Evolutionary conservation across 768 basidiomycete species (phyloP), one percentile per base, ranked within the genome.

Genomic region (Lentinula edodes): DNA sequence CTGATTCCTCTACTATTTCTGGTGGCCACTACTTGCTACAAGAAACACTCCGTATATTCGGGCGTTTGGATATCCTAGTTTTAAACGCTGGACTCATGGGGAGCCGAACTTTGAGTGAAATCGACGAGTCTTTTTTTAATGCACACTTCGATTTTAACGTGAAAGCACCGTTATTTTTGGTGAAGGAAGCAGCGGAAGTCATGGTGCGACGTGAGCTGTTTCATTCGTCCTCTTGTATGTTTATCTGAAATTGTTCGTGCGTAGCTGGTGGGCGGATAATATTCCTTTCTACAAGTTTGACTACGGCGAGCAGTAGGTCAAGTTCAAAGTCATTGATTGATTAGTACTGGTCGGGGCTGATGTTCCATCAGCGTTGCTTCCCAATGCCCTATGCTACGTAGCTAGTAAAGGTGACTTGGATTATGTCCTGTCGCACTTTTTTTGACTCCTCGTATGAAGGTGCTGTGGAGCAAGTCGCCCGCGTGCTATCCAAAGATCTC

Each of bases 81-180:
- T 73, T 84, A 53, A 86, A 85, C 66, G 82, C 85, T 4, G 83
- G 81, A 2, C 71, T 84, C 56, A 84, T 85, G 84, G 80, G 79
- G 13, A 76, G 73, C 65, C 82, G 74, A 64, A 70, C 74, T 20
- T 69, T 87, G n/a, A 73, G 72, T 13, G 80, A 83, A 18, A 68
- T 83, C n/a, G 81, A 83, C 53, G 83, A 86, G 67, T 70, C 69
- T 18, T 78, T 78, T 63, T 85, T 76, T 66, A 82, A 86, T 58
- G 68, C 68, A 16, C 80, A 83, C 64, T 77, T 84, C 62, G 70
- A 80, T 60, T 76, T 77, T 51, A 87, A 87, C 62, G 83, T 87
- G 60, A 85, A 86, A 66, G 83, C 79, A 0, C 83, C 85, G 1
- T 63, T 87, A n/a, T 87, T 86, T 72, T 71, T 84, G 58, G 77